Conservation (phyloP, 345 rosid genomes). For the Syzygium grande region DNA sequence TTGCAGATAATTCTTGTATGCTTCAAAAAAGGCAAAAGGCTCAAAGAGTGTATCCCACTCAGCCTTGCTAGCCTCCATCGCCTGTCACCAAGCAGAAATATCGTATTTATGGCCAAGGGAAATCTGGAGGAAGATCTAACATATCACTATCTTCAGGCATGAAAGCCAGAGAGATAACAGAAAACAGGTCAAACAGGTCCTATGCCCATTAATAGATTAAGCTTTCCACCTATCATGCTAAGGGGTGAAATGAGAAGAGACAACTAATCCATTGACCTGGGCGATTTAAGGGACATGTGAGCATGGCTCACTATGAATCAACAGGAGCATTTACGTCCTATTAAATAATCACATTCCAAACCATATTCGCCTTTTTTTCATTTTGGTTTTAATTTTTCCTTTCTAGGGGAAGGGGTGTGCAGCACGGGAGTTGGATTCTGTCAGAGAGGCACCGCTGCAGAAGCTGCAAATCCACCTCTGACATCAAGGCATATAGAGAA, state of each 20-base stretch:
- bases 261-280: not conserved
- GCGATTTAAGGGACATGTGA: not conserved
- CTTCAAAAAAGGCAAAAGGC: slow-evolving; percentile 84
- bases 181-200: not conserved
- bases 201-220: not conserved
- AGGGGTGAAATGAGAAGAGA: not conserved
- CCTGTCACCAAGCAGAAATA: slow-evolving; percentile 32
- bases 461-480: not conserved
- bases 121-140: not conserved
- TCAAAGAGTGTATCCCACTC: slow-evolving; percentile 91
- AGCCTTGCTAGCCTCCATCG: slow-evolving; percentile 71
- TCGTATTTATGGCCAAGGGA: slow-evolving; percentile 4
- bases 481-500: not conserved
- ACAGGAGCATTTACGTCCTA: not conserved
- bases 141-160: not conserved
- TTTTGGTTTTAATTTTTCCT: not conserved
- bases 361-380: not conserved
- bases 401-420: not conserved
- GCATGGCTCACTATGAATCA: not conserved
- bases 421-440: not conserved
- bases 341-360: not conserved
- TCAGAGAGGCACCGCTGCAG: not conserved
- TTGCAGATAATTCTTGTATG: slow-evolving; percentile 86
- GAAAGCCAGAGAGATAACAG: not conserved
- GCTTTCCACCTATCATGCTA: not conserved